phyloP scores from a whole-genome alignment of 1,284 basidiomycete species.

The Rhodotorula sp. region DNA sequence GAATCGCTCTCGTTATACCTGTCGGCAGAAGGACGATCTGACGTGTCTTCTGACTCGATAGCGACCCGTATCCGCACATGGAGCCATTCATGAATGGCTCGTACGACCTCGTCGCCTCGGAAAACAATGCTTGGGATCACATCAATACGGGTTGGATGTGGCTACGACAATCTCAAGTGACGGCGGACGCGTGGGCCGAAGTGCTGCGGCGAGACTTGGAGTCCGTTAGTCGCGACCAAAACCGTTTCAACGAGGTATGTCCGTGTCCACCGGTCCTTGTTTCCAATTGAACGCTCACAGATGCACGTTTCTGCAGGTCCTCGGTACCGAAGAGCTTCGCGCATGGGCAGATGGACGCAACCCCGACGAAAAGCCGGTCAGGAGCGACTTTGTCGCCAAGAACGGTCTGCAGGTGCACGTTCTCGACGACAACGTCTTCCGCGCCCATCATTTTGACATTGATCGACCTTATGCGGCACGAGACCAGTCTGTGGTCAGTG shows the following conservation, averaged over 20 bases:
- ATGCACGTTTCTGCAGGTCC: constrained; percentile 4
- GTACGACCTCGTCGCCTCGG: constrained; percentile 29
- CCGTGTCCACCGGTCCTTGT: too few relatives aligned
- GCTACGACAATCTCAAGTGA: constrained; percentile 12
- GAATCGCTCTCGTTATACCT: too few relatives aligned
- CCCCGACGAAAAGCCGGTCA: constrained; percentile 6
- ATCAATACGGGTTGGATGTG: constrained; percentile 39
- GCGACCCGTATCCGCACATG: constrained; percentile 35
- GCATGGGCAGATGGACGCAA: constrained; percentile 4
- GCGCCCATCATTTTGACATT: constrained; percentile 27
- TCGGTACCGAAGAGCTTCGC: constrained; percentile 19
- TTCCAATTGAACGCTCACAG: not conserved
- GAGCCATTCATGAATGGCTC: constrained; percentile 18
- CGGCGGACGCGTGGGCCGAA: constrained; percentile 25
- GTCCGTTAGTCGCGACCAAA: constrained; percentile 24
- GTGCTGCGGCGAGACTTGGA: constrained; percentile 27
- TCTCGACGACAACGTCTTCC: constrained; percentile 16
- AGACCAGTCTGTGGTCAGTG: constrained; percentile 13
- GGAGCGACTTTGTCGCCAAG: constrained; percentile 12
- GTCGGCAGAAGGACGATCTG: not conserved
- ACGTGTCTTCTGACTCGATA: not conserved
- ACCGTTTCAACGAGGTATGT: constrained; percentile 33
- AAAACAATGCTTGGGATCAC: constrained; percentile 30
- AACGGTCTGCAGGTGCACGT: constrained; percentile 30
- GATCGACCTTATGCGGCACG: constrained; percentile 9